phyloP scores from a whole-genome alignment of 1,284 basidiomycete genomes.

The Heliocybe sulcata region DNA sequence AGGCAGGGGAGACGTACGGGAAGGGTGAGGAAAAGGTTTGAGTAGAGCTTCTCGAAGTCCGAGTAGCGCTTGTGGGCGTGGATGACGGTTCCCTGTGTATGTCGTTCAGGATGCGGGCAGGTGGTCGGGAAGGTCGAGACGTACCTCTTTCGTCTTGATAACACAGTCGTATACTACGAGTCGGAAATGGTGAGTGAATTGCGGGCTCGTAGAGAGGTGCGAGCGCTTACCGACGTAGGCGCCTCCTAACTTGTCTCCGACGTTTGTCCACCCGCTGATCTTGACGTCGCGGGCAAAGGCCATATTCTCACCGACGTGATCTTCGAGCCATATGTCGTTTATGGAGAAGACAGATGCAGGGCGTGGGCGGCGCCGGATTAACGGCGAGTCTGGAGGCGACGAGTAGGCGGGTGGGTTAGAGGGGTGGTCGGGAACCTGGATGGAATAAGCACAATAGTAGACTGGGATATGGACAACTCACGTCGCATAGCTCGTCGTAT shows the following conservation, averaged over 20 bases:
- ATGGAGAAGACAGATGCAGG: slow-evolving; percentile 52
- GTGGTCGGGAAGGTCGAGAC: background rate
- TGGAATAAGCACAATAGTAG: too few species aligned
- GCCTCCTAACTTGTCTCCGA: slow-evolving; percentile 52
- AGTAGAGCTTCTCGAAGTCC: slow-evolving; percentile 54
- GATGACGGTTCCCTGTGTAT: slow-evolving; percentile 46
- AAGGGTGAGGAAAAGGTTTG: slow-evolving; percentile 40
- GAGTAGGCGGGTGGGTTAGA: background rate
- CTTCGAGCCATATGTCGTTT: slow-evolving; percentile 53
- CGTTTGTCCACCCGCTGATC: slow-evolving; percentile 62
- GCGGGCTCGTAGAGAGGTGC: background rate
- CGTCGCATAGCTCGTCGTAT: slow-evolving; percentile 39
- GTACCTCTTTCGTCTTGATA: slow-evolving; percentile 53
- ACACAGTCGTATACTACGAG: slow-evolving; percentile 53
- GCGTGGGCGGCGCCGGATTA: slow-evolving; percentile 19
- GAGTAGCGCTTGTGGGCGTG: slow-evolving; percentile 67
- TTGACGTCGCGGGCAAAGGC: slow-evolving; percentile 56
- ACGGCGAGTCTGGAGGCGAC: background rate
- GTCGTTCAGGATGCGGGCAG: background rate
- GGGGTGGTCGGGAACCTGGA: background rate
- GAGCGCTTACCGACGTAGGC: slow-evolving; percentile 49
- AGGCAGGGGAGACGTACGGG: slow-evolving; percentile 33
- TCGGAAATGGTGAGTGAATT: background rate
- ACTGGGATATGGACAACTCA: slow-evolving; percentile 13
- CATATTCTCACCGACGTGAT: slow-evolving; percentile 43